phyloP scores from a whole-genome alignment of 768 basidiomycete genomes.

The Coprinellus aureogranulatus region DNA sequence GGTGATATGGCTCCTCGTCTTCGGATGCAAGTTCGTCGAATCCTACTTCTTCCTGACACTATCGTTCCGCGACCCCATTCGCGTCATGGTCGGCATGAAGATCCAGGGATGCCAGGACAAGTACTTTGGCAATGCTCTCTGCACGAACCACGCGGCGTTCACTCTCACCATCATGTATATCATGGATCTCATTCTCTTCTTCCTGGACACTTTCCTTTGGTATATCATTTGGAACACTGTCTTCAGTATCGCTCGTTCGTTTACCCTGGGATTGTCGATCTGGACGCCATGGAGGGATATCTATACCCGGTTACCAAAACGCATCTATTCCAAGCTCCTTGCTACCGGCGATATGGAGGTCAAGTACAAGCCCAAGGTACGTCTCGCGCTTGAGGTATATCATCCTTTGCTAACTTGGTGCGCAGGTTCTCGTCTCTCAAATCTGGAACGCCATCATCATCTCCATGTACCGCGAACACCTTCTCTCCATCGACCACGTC shows the following conservation, averaged over 20 bases:
- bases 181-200: conserved; percentile 97
- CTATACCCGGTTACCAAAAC: conserved; percentile 91
- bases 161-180: conserved; percentile 96
- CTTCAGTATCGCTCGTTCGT: conserved; percentile 83
- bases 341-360: conserved; percentile 95
- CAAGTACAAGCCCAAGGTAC: conserved; percentile 98
- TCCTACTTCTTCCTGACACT: conserved; percentile 98
- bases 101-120: conserved; percentile 87
- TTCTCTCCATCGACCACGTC: conserved; percentile 98
- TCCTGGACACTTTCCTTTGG: conserved; percentile 99
- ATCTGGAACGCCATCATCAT: conserved; percentile 99
- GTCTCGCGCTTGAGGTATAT: conserved; percentile 15
- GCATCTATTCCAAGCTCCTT: conserved; percentile 93
- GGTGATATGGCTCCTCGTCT: conserved; percentile 86
- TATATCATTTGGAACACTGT: conserved; percentile 99
- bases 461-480: conserved; percentile 98
- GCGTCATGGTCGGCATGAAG: conserved; percentile 96
- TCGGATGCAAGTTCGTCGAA: conserved; percentile 94
- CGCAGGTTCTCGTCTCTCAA: conserved; percentile 91
- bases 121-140: conserved; percentile 80
- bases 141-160: conserved; percentile 91
- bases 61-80: conserved; percentile 90
- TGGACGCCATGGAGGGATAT: conserved; percentile 99
- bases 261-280: conserved; percentile 88
- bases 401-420: conserved; percentile 3